Evolutionary conservation across 2,329 filamentous ascomycete genomes (phyloP).

Genomic region (Endothia cerciana): DNA sequence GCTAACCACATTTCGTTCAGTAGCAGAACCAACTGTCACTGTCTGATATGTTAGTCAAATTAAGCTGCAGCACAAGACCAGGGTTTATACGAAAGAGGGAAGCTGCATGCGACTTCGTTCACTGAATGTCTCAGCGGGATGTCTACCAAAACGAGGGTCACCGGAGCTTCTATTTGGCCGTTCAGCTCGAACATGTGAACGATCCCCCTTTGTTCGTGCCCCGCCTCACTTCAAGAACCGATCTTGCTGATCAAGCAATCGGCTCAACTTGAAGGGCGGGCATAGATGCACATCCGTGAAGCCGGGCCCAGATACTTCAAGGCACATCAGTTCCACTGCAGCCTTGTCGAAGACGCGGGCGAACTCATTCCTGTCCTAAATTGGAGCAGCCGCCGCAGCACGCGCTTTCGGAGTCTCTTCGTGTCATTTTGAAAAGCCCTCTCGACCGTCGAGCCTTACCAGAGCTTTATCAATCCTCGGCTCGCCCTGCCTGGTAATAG

Average conservation of each 20-base stretch:
- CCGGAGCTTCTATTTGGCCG: slow-evolving; percentile 5
- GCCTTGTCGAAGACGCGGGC: not conserved
- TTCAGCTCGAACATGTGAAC: not conserved
- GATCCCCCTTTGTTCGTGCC: not conserved
- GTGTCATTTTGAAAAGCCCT: not conserved
- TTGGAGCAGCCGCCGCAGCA: not conserved
- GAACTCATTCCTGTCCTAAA: not conserved
- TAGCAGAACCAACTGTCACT: not conserved
- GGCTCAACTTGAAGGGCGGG: not conserved
- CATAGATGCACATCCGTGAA: not conserved
- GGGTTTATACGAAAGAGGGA: slow-evolving; percentile 8
- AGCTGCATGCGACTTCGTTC: not conserved
- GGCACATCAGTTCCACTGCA: not conserved
- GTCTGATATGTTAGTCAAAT: not conserved
- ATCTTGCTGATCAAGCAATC: not conserved
- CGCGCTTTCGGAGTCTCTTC: not conserved
- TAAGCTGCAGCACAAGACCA: not conserved
- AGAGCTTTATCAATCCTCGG: not conserved
- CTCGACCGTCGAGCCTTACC: not conserved
- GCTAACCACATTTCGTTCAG: slow-evolving; percentile 1
- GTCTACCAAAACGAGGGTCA: not conserved
- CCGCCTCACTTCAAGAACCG: not conserved
- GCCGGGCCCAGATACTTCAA: not conserved
- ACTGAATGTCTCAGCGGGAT: not conserved
- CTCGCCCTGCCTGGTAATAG: not conserved